phyloP scores from a whole-genome alignment of 495 filamentous ascomycete genomes.

The Neurospora cerealis region DNA sequence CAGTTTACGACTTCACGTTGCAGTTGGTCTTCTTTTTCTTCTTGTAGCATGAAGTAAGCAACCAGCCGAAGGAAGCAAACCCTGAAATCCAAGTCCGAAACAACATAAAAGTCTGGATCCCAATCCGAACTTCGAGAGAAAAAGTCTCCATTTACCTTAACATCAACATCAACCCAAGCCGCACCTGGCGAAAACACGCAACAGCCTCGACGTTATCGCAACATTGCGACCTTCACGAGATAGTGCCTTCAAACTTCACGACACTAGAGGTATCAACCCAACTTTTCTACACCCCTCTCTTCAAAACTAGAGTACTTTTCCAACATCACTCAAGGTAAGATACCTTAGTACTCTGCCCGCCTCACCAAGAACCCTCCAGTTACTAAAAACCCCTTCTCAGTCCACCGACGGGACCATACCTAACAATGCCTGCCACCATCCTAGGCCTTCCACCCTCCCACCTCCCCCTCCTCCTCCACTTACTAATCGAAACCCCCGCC shows the following conservation, averaged over 20 bases:
- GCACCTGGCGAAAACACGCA: neutral
- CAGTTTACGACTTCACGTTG: neutral
- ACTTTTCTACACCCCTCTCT: no score
- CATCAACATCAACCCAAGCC: neutral
- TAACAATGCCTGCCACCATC: neutral
- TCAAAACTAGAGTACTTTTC: no score
- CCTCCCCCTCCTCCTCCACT: slow-evolving; percentile 15
- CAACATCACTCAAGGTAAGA: no score
- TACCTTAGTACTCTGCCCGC: no score
- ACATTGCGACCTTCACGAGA: neutral
- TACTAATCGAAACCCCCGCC: slow-evolving; percentile 13
- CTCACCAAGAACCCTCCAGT: neutral
- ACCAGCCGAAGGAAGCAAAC: neutral
- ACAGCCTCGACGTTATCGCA: neutral
- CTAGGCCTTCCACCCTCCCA: neutral
- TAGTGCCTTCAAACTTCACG: neutral
- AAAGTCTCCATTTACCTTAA: neutral
- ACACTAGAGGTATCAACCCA: no score
- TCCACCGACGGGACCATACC: neutral
- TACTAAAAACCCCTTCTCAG: neutral
- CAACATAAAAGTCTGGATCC: neutral
- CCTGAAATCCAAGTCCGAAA: neutral
- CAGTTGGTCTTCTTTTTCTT: neutral
- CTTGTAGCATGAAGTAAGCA: neutral
- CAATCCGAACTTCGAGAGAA: neutral